Evolutionary conservation across 2,329 filamentous ascomycete species (phyloP).

Genomic region (Chrysoporthe deuterocubensis): DNA sequence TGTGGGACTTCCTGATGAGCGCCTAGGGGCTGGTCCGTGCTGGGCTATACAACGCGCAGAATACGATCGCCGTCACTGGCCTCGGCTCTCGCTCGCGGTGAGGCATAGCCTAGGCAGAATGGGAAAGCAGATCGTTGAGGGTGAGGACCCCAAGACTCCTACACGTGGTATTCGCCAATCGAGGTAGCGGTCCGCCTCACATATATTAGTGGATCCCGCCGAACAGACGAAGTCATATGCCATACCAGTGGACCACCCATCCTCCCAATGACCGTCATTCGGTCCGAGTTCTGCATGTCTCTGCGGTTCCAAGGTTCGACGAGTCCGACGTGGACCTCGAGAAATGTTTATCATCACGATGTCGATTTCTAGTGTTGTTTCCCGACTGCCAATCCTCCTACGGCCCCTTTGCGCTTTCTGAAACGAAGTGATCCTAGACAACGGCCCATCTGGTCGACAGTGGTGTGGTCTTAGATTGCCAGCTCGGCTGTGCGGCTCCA

Average conservation of each 20-base stretch:
- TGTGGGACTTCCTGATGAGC: conserved; percentile 70
- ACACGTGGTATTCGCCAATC: conserved; percentile 9
- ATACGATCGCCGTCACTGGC: neutral
- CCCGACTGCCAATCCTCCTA: conserved; percentile 16
- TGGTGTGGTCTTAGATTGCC: conserved; percentile 25
- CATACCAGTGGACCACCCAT: conserved; percentile 1
- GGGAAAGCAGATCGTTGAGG: neutral
- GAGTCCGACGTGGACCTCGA: neutral
- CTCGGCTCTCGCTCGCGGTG: too few species aligned
- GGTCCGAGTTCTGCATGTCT: neutral
- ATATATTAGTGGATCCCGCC: conserved; percentile 16
- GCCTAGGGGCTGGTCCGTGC: conserved; percentile 6
- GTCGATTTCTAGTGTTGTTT: neutral
- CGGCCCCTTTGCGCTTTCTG: conserved; percentile 20
- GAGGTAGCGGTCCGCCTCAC: conserved; percentile 15
- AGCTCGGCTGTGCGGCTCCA: conserved; percentile 19
- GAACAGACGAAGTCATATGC: conserved; percentile 1
- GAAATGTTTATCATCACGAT: neutral
- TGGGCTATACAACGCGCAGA: conserved; percentile 6
- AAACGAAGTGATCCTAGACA: conserved; percentile 19
- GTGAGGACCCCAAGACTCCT: neutral
- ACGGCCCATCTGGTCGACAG: conserved; percentile 23
- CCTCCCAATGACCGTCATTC: conserved; percentile 9
- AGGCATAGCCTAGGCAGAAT: neutral
- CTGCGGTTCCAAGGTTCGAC: neutral